Evolutionary conservation across 352 stramenopile species (phyloP), one percentile per base, ranked within the genome.

Genomic region (Phytophthora tentaculata): DNA sequence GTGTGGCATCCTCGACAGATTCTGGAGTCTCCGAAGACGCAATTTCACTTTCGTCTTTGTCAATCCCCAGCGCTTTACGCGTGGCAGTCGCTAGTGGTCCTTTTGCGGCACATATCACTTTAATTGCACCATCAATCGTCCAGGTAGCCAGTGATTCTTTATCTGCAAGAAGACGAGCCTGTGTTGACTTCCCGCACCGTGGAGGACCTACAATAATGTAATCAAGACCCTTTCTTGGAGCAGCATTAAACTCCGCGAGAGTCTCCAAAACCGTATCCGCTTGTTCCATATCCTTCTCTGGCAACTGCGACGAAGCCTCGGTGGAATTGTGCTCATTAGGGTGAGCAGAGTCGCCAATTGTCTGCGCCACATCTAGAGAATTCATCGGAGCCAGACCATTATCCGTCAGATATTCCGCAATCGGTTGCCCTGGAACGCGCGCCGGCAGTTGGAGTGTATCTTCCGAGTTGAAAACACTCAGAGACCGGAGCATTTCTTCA

Each of bases 151-250:
- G 17, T 22, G 80, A 77, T 66, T 97, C 84, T 10, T 90, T 90
- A 32, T 96, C 74, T 7, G 76, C 84, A 7, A 98, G 69, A 44
- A 92, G 64, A 24, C 77, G 76, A 20, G 89, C 87, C 19, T 96
- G 84, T 5, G 90, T 95, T 6, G 85, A 87, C 28, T 93, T 95
- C 2, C 92, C 91, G 20, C 76, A 94, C 7, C 76, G 72, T 20
- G 87, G 80, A 20, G 91, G 90, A 0, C 92, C 91, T 5, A 96
- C 48, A 16, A 98, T 55, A 55, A 97, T 71, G 61, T 96, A 92
- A 61, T 98, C 90, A 20, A 84, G 52, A 10, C 77, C 84, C 26
- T 67, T 83, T 37, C 83, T 74, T 48, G 65, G 60, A 3, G n/a
- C 23, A 54, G 24, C 3, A 47, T 37, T 45, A 53, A 71, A 59